Evolutionary conservation across 805 yeast genomes (phyloP), one percentile per base, ranked within the genome.

Genomic region (Cyberlindnera maclurae): DNA sequence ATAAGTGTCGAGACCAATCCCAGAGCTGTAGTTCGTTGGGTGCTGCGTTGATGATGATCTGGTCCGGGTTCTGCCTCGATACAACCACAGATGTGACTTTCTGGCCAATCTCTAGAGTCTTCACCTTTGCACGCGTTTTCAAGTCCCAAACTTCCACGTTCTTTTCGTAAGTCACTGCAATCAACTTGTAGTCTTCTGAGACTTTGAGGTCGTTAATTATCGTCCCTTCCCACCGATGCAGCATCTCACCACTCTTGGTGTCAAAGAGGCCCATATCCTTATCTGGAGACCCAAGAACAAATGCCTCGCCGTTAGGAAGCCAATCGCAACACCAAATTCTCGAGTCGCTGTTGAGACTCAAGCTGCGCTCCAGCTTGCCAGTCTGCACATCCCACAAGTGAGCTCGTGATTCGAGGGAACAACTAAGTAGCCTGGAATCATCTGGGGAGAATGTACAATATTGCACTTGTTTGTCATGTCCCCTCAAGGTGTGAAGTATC

Each of bases 1-100:
- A 55, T 1, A 76, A 61, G 4, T 78, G 73, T 40, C 67, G 70
- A 29, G 68, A 58, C 44, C 83, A 74, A 47, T 86, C 85, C 95
- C 95, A 86, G 4, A 87, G 62, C 50, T 85, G 93, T 8, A 87
- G 58, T 53, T 83, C 93, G 51, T 82, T 87, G 0, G 86, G 82
- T 12, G 77, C 75, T 15, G 79, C 72, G 49, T 79, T 84, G 17
- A 86, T 66, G 31, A 87, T 59, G 8, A 77, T 64, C 42, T 74
- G 63, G 31, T 66, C 66, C 26, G 78, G 70, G 20, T 82, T 82
- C 35, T 59, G 59, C 3, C 58, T 55, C 0, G 88, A 77, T 2
- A 77, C 62, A 0, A 79, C 63, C 27, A 88, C 71, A 3, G 86
- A 77, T 0, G 90, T 82, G 46, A 82, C 65, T 39, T 74, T 68